phyloP scores from a whole-genome alignment of 768 basidiomycete genomes.

The Auricularia heimuer region DNA sequence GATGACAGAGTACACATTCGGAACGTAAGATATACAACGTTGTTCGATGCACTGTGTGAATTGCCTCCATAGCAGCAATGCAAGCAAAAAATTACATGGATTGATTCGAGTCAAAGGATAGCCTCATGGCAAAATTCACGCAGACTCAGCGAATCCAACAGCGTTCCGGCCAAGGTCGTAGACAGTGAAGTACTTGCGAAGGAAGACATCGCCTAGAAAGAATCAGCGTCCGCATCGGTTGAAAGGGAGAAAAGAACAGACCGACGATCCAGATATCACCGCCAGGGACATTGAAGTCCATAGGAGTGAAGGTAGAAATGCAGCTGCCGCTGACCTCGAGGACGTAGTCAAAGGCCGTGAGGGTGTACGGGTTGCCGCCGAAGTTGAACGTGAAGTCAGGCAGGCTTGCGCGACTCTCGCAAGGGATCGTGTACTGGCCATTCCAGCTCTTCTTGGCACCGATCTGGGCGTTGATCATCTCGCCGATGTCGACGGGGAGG shows the following conservation, averaged over 20 bases:
- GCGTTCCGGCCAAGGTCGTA: slow-evolving; percentile 71
- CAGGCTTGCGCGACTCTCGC: slow-evolving; percentile 69
- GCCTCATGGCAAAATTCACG: slow-evolving; percentile 13
- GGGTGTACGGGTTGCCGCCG: slow-evolving; percentile 63
- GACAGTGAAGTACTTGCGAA: slow-evolving; percentile 88
- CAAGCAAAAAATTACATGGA: not conserved
- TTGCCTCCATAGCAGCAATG: not conserved
- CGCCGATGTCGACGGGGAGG: slow-evolving; percentile 87
- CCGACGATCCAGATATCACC: slow-evolving; percentile 86
- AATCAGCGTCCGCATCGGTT: slow-evolving; percentile 5
- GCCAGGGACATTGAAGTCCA: slow-evolving; percentile 80
- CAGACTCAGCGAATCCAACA: slow-evolving; percentile 67
- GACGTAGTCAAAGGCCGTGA: slow-evolving; percentile 82
- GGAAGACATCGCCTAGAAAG: slow-evolving; percentile 69
- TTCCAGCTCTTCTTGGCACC: slow-evolving; percentile 94
- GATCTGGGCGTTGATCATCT: slow-evolving; percentile 93
- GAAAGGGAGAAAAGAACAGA: slow-evolving; percentile 17
- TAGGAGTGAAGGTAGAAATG: slow-evolving; percentile 83
- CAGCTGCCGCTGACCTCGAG: slow-evolving; percentile 87
- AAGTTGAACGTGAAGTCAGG: slow-evolving; percentile 83
- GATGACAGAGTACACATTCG: no score
- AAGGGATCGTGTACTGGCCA: slow-evolving; percentile 90
- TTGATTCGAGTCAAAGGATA: not conserved
- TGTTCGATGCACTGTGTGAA: not conserved
- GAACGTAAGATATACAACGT: not conserved